These are phyloP conservation scores for Mortierella sp. DNA, from an alignment of 371 early-diverging fungal genomes.

Conservation along the genomic window DNA sequence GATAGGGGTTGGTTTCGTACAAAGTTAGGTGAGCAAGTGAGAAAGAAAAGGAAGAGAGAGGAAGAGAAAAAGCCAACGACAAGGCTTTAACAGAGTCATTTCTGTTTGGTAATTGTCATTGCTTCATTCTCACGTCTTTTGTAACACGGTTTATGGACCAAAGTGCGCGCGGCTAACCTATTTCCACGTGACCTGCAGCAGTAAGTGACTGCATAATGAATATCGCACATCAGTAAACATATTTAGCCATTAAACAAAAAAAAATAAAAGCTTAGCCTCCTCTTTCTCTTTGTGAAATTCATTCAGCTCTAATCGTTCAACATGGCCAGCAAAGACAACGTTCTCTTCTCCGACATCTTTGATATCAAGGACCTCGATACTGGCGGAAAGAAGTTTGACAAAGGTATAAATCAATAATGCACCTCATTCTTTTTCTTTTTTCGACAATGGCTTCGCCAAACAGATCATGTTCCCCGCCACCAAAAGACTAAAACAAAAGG, in stretches of 20 bases:
- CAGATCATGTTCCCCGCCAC: too few species aligned
- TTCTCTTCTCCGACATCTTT: conserved; percentile 90
- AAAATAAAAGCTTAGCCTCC: neutral
- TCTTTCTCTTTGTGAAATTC: neutral
- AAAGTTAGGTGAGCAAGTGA: neutral
- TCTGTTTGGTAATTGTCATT: too few species aligned
- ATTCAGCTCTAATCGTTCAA: conserved; percentile 5
- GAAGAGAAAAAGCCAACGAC: conserved; percentile 2
- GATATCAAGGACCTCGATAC: conserved; percentile 90
- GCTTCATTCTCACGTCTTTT: too few species aligned
- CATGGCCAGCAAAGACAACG: conserved; percentile 76
- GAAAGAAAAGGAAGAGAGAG: conserved; percentile 3
- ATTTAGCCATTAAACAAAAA: too few species aligned
- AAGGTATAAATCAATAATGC: conserved; percentile 66
- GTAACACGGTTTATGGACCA: too few species aligned
- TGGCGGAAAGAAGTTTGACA: conserved; percentile 94
- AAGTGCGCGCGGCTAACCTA: too few species aligned
- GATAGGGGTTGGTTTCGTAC: neutral
- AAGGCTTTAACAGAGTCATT: too few species aligned
- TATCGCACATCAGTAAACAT: neutral
- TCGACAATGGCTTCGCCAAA: too few species aligned
- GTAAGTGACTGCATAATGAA: neutral
- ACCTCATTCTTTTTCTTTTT: neutral
- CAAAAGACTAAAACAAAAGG: too few species aligned
- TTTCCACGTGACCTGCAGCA: too few species aligned